Conservation (phyloP, 2,329 filamentous ascomycete species). For the Paramyrothecium roridum region DNA sequence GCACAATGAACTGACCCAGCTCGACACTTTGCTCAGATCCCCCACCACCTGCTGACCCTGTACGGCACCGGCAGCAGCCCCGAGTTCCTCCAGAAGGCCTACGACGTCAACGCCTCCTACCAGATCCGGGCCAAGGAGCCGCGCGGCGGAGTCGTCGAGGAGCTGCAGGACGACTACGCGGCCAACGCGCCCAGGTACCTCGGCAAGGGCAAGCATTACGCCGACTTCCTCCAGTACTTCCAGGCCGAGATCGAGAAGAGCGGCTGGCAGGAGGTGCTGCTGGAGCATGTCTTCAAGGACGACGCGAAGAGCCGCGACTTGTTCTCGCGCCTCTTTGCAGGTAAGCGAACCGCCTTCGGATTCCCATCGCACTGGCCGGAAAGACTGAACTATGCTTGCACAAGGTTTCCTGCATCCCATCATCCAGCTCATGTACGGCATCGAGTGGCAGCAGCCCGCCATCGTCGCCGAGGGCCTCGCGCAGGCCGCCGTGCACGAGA, state of each 20-base stretch:
- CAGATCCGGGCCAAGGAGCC: conserved; percentile 54
- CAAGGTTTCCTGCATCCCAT: conserved; percentile 75
- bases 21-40: conserved; percentile 41
- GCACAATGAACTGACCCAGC: no score
- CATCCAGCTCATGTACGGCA: conserved; percentile 80
- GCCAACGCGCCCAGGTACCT: conserved; percentile 53
- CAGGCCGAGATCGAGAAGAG: conserved; percentile 65
- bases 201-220: conserved; percentile 61
- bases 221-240: conserved; percentile 76
- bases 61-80: conserved; percentile 71
- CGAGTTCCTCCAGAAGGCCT: conserved; percentile 58
- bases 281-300: conserved; percentile 66
- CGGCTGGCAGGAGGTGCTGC: conserved; percentile 57
- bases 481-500: conserved; percentile 67
- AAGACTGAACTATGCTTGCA: neutral
- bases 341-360: conserved; percentile 25
- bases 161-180: conserved; percentile 50
- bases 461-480: conserved; percentile 79
- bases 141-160: conserved; percentile 47
- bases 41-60: conserved; percentile 72
- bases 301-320: conserved; percentile 65
- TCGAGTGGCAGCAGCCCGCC: conserved; percentile 79
- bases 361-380: neutral
- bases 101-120: conserved; percentile 62
- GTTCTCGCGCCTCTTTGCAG: conserved; percentile 64